Evolutionary conservation across 2,329 filamentous ascomycete genomes (phyloP).

Genomic region (Westerdykella aurantiaca): DNA sequence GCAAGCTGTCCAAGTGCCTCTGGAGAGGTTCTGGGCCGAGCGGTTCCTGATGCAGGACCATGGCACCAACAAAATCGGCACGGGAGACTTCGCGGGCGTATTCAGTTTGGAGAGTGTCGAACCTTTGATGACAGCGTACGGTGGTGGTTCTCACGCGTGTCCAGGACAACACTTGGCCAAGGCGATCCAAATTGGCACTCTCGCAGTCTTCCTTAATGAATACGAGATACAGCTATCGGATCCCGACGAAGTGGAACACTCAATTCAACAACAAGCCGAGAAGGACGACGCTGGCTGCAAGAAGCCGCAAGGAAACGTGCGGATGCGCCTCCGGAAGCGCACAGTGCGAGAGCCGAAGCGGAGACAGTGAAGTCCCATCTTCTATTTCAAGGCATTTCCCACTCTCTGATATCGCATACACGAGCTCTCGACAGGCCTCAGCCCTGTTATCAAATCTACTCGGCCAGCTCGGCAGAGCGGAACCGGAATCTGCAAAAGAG

Average conservation of each 20-base stretch:
- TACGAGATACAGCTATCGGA: constrained; percentile 26
- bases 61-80: constrained; percentile 1
- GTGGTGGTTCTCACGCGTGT: constrained; percentile 2
- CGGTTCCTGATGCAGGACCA: constrained; percentile 15
- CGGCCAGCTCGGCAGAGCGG: too few species aligned
- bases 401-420: too few species aligned
- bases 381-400: too few species aligned
- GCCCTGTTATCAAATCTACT: too few species aligned
- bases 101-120: constrained; percentile 17
- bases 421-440: too few species aligned
- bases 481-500: too few species aligned
- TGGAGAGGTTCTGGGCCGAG: constrained; percentile 26
- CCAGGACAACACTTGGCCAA: constrained; percentile 13
- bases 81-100: background rate
- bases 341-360: too few species aligned
- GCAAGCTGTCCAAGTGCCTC: constrained; percentile 10
- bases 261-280: constrained; percentile 10
- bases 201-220: constrained; percentile 19
- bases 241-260: constrained; percentile 11
- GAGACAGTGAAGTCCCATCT: too few species aligned
- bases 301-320: constrained; percentile 3
- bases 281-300: constrained; percentile 14
- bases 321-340: constrained; percentile 14
- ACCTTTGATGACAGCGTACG: constrained; percentile 7
- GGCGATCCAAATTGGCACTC: constrained; percentile 17